These are phyloP conservation scores for Delphinella strobiligena DNA, from an alignment of 2,329 filamentous ascomycete species.

Conservation along the genomic window DNA sequence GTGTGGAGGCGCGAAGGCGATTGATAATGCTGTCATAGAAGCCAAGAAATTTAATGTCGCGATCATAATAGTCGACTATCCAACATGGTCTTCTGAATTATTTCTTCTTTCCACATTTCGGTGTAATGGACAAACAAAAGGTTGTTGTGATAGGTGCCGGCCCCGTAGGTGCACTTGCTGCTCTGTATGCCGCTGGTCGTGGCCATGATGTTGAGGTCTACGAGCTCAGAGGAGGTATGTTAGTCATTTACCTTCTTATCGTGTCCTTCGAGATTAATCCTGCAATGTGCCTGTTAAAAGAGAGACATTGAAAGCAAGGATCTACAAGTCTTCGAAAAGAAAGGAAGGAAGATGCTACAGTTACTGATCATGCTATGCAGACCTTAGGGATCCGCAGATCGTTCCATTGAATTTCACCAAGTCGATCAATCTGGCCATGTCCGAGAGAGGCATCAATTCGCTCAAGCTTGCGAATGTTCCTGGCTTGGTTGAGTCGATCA, in stretches of 20 bases:
- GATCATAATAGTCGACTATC: too few species aligned
- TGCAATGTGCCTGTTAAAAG: too few species aligned
- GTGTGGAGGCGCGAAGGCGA: too few species aligned
- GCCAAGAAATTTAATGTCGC: neutral
- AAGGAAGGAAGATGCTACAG: too few species aligned
- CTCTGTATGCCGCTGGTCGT: constrained; percentile 78
- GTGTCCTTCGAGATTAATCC: too few species aligned
- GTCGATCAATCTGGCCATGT: constrained; percentile 95
- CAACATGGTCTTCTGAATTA: neutral
- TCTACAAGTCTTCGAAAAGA: too few species aligned
- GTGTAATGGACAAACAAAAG: constrained; percentile 42
- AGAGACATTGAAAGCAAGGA: too few species aligned
- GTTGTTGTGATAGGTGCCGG: constrained; percentile 76
- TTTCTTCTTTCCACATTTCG: neutral
- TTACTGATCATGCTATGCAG: too few species aligned
- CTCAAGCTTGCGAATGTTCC: constrained; percentile 58
- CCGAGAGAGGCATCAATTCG: constrained; percentile 84
- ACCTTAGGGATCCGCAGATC: constrained; percentile 73
- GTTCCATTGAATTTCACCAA: constrained; percentile 89
- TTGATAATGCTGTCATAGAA: neutral
- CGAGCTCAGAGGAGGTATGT: constrained; percentile 77
- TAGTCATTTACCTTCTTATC: too few species aligned
- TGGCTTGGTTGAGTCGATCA: constrained; percentile 59
- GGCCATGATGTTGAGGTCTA: constrained; percentile 89
- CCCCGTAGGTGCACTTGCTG: constrained; percentile 83